phyloP scores from a whole-genome alignment of 2,329 filamentous ascomycete genomes.

The Ceratocystiopsis minuta region DNA sequence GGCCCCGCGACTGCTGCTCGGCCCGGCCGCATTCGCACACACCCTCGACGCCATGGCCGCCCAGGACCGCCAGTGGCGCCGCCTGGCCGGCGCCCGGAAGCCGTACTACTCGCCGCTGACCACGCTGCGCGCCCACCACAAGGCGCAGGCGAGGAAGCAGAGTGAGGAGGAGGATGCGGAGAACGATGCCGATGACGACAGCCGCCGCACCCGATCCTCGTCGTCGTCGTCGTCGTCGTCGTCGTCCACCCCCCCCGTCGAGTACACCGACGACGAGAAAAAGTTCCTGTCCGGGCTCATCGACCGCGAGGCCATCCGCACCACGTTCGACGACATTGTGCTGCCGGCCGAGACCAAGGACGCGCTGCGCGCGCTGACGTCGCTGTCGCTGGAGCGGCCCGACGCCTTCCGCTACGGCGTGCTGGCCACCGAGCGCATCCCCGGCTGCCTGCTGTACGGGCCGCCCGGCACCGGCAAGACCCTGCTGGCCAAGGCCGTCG shows the following conservation, averaged over 20 bases:
- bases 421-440: constrained; percentile 75
- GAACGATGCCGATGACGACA: background rate
- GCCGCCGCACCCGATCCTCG: constrained; percentile 1
- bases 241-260: too few relatives aligned
- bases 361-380: constrained; percentile 74
- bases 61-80: constrained; percentile 12
- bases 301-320: constrained; percentile 63
- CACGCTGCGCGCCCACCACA: too few relatives aligned
- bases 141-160: too few relatives aligned
- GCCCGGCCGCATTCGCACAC: background rate
- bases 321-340: constrained; percentile 76
- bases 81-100: constrained; percentile 8
- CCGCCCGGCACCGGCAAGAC: constrained; percentile 69
- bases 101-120: constrained; percentile 14
- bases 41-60: constrained; percentile 12
- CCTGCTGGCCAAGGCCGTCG: constrained; percentile 49
- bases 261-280: constrained; percentile 57
- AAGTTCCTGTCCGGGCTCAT: constrained; percentile 67
- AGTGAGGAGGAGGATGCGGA: too few relatives aligned
- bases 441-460: constrained; percentile 73
- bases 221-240: constrained; percentile 1
- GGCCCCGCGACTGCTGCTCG: background rate
- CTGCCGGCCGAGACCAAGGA: constrained; percentile 68
- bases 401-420: constrained; percentile 96
- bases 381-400: constrained; percentile 67